Evolutionary conservation across 2,329 filamentous ascomycete genomes (phyloP), one percentile per base, ranked within the genome.

Genomic region (Orbilia quercus): DNA sequence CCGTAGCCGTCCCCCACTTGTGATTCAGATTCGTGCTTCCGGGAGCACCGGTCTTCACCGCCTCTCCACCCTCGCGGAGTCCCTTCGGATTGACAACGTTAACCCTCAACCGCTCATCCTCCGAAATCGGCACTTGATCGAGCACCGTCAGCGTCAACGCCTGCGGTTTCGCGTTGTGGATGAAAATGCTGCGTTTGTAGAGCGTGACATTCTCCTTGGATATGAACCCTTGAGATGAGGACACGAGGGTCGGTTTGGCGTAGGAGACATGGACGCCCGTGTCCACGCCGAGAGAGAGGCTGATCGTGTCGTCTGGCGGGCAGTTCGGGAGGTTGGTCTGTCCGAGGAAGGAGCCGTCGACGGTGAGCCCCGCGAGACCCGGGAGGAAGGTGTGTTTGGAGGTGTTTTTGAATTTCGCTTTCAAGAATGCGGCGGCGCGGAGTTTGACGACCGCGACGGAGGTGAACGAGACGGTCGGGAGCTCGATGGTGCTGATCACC

Each of bases 301-400:
- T 81, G 78, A 89, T 85, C 0, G 78, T 76, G 57, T 86, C 85
- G 38, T 85, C 85, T 0, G 85, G 80, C 48, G 82, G 84, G 77
- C 86, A 87, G 28, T 84, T 83, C 1, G 86, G 85, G 34, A 89
- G 80, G 0, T 78, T 81, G 1, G 84, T 83, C 63, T 85, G 85
- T 2, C 87, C 87, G 62, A 89, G 81, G 79, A 89, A 89, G 7
- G 83, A 83, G 1, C 86, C 85, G 77, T 90, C 88, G n/a, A 89
- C 83, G 0, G 85, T 88, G 6, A 89, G 81, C 3, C 86, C 85
- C 0, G 83, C 82, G 0, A 82, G 82, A 2, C 87, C 87, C 54
- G 81, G 81, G 18, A 88, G 83, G 5, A 89, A 81, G 0, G 85
- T 85, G 45, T 88, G 81, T 74, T 83, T 83, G 77, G 84, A 86